phyloP scores from a whole-genome alignment of 441 rosid species.

The Gossypium lobatum region DNA sequence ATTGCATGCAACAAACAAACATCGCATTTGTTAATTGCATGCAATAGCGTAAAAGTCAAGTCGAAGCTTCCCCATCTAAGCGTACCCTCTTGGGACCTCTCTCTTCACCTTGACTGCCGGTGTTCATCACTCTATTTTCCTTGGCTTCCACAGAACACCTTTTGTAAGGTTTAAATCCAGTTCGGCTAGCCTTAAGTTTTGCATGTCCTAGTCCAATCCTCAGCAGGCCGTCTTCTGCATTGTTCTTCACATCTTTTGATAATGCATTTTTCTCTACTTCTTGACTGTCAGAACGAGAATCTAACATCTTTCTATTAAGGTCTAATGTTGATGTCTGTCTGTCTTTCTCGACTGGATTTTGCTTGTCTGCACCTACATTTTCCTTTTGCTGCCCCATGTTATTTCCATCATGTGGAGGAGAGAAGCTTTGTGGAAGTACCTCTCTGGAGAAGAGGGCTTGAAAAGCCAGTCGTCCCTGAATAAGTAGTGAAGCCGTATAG shows the following conservation, averaged over 20 bases:
- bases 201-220: slow-evolving; percentile 56
- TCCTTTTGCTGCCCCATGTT: slow-evolving; percentile 25
- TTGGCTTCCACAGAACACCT: slow-evolving; percentile 83
- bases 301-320: slow-evolving; percentile 39
- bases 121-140: slow-evolving; percentile 42
- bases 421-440: slow-evolving; percentile 86
- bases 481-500: not conserved
- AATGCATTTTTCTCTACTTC: slow-evolving; percentile 34
- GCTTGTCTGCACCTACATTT: slow-evolving; percentile 33
- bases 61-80: slow-evolving; percentile 60
- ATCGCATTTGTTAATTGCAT: slow-evolving; percentile 29
- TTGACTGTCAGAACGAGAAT: slow-evolving; percentile 23
- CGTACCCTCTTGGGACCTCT: slow-evolving; percentile 79
- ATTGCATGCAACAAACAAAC: slow-evolving; percentile 30
- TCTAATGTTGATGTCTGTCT: slow-evolving; percentile 34
- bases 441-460: slow-evolving; percentile 86
- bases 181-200: slow-evolving; percentile 50
- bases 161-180: slow-evolving; percentile 95
- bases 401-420: slow-evolving; percentile 45
- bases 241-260: slow-evolving; percentile 20
- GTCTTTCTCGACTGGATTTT: slow-evolving; percentile 23
- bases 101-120: slow-evolving; percentile 54
- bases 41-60: slow-evolving; percentile 34
- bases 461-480: slow-evolving; percentile 87
- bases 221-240: slow-evolving; percentile 35